Percentiles rank a stretch among this genome's conserved stretches.
Conservation (phyloP, 225 moss, liverwort and hornwort species). For the Physcomitrellopsis africana region DNA sequence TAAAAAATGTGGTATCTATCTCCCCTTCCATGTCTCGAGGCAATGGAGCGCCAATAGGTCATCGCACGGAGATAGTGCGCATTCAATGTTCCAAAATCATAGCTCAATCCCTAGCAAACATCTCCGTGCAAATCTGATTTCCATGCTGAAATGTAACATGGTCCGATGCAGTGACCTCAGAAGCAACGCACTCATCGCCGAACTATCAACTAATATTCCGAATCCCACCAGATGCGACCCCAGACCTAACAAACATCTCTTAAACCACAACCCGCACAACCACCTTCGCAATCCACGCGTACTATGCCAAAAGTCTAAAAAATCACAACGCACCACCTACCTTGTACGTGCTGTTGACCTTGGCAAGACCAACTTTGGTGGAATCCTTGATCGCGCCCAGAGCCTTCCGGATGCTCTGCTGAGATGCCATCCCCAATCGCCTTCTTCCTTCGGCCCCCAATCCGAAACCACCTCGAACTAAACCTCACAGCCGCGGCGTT, state of each 20-base stretch:
- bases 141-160: too few species aligned
- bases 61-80: too few species aligned
- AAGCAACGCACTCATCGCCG: conserved; percentile 10
- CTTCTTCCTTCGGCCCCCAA: conserved; percentile 46
- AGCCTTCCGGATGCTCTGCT: conserved; percentile 94
- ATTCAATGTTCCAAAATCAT: too few species aligned
- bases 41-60: too few species aligned
- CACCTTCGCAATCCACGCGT: not conserved
- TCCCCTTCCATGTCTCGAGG: too few species aligned
- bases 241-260: conserved; percentile 36
- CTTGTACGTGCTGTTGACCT: conserved; percentile 99
- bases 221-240: not conserved
- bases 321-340: conserved; percentile 36
- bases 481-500: conserved; percentile 36
- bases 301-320: not conserved
- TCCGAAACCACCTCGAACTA: conserved; percentile 48
- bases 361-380: conserved; percentile 94
- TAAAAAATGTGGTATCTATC: too few species aligned
- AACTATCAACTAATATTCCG: conserved; percentile 6
- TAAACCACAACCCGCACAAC: conserved; percentile 5
- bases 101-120: too few species aligned
- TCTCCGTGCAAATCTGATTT: too few species aligned
- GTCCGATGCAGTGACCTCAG: conserved; percentile 14
- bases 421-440: conserved; percentile 81
- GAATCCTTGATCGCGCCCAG: conserved; percentile 99